phyloP scores from a whole-genome alignment of 140 eudicot genomes.

The Oenanthe javanica region DNA sequence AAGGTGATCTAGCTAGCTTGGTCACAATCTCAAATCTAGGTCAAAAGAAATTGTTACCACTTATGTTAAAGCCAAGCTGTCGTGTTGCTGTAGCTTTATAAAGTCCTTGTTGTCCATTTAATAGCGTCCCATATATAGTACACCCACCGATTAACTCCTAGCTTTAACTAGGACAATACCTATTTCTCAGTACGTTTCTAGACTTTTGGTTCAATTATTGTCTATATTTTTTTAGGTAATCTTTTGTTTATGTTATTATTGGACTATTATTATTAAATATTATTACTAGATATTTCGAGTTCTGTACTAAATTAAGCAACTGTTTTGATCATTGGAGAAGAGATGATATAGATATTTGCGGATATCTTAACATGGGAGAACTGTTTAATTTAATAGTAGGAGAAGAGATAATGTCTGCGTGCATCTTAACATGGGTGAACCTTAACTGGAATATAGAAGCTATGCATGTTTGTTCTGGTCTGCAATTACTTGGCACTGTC shows the following conservation, averaged over 20 bases:
- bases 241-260: background rate
- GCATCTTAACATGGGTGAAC: background rate
- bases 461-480: background rate
- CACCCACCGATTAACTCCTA: background rate
- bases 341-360: too few relatives aligned
- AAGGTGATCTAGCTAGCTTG: background rate
- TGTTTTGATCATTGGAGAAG: too few relatives aligned
- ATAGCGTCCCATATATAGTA: background rate
- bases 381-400: too few relatives aligned
- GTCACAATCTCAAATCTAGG: background rate
- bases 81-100: background rate
- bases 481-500: background rate
- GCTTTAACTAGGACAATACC: background rate
- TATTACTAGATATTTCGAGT: background rate
- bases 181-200: background rate
- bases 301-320: too few relatives aligned
- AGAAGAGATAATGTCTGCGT: too few relatives aligned
- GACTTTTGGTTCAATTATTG: background rate
- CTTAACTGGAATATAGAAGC: background rate
- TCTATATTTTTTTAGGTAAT: background rate
- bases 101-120: background rate
- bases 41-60: slow-evolving; percentile 3
- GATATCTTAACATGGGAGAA: too few relatives aligned
- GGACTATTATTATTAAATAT: background rate
- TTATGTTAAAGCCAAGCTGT: background rate